These are phyloP conservation scores for Coemansia sp. DNA, from an alignment of 192 early-diverging fungal species.

Conservation along the genomic window DNA sequence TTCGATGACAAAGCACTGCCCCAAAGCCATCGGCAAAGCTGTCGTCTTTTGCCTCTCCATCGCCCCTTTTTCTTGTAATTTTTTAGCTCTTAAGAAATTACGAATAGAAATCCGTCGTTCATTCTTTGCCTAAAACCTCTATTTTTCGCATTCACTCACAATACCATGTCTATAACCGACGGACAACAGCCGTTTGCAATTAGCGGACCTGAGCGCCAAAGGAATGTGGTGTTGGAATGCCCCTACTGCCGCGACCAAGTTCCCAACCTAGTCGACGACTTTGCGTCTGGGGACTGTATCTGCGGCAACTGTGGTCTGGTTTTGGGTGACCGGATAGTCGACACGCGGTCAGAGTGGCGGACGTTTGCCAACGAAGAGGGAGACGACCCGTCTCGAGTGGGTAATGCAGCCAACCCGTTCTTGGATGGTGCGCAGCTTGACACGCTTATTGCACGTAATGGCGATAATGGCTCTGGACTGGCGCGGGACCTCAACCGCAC, in stretches of 20 bases:
- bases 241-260: constrained; percentile 77
- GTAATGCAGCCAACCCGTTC: constrained; percentile 46
- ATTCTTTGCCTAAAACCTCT: background rate
- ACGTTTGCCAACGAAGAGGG: constrained; percentile 56
- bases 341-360: constrained; percentile 97
- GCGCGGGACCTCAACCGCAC: constrained; percentile 50
- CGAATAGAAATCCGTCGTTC: constrained; percentile 2
- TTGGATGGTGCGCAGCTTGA: constrained; percentile 48
- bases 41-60: constrained; percentile 1
- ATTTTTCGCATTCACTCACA: background rate
- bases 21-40: background rate
- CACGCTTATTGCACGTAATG: constrained; percentile 80
- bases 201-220: constrained; percentile 13
- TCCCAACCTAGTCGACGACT: constrained; percentile 96
- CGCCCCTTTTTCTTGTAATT: constrained; percentile 4
- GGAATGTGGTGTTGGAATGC: constrained; percentile 56
- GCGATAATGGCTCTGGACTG: constrained; percentile 61
- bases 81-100: background rate
- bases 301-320: constrained; percentile 96
- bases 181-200: background rate
- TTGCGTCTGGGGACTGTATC: constrained; percentile 88
- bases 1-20: background rate
- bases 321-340: constrained; percentile 93
- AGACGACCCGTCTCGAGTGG: constrained; percentile 52
- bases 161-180: background rate